Evolutionary conservation across 768 basidiomycete genomes (phyloP), one percentile per base, ranked within the genome.

Genomic region (Dacryopinax spathularia): DNA sequence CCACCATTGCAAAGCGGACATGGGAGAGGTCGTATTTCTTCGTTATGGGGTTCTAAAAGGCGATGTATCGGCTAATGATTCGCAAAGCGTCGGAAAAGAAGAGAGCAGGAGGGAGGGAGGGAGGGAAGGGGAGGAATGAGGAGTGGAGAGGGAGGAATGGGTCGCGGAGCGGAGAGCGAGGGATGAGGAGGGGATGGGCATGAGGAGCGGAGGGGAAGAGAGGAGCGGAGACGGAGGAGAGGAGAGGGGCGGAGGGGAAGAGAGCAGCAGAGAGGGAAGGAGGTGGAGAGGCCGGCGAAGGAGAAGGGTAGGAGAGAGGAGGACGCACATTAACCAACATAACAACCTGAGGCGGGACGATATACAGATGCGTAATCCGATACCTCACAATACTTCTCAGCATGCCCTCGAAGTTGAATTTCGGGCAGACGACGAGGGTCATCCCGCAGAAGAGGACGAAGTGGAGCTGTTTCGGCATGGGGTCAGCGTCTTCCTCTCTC

Each of bases 391-490:
- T 82, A 72, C 82, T 85, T 41, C 79, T 75, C 20, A 88, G 77
- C 76, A 85, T 83, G 20, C 77, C 77, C 27, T 76, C 74, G 61
- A 85, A 85, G 65, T 77, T 82, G 70, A 87, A 87, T 66, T 80
- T 86, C 3, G 82, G 79, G 16, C 86, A 73, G 9, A 86, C 76
- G 10, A 87, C 84, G 27, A 56, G 48, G 25, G 48, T 56, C 48
- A 56, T 56, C 48, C 48, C 48, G 18, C 48, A 56, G 48, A 56
- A 56, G 5, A 56, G 29, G 3, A 56, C 48, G 18, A 56, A 56
- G 48, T 56, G 48, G 25, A 56, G 48, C 48, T 56, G 25, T 31
- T 22, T 15, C 12, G 13, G 13, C 43, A 22, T 44, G 13, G 25
- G 10, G 13, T 20, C 43, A 44, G 13, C 9, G 12, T 22, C 43